Percentiles rank a stretch among this genome's conserved stretches.
Evolutionary conservation across 306 rosid genomes (phyloP).

Genomic region (Delonix regia): DNA sequence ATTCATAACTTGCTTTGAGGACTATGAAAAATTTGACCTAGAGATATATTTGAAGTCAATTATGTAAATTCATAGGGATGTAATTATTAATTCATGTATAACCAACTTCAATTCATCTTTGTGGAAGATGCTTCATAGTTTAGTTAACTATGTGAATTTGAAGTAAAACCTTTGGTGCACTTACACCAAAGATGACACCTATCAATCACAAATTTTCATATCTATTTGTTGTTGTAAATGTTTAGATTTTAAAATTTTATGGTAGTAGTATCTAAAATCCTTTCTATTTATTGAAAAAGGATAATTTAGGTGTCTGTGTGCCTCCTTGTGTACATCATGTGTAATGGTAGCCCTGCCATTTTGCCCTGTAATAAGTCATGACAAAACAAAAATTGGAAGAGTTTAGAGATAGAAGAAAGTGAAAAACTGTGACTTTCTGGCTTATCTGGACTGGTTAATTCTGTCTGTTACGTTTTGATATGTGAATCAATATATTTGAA

Average conservation of each 20-base stretch:
- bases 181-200: no score
- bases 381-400: neutral
- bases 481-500: neutral
- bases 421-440: neutral
- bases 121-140: neutral
- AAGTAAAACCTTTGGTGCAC: no score
- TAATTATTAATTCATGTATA: conserved; percentile 6
- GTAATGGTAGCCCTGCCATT: neutral
- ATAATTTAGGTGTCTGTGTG: neutral
- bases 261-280: neutral
- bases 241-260: neutral
- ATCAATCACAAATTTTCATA: neutral
- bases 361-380: neutral
- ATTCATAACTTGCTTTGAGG: conserved; percentile 14
- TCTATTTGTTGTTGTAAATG: neutral
- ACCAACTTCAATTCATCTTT: neutral
- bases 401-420: neutral
- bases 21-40: neutral
- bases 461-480: neutral
- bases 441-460: neutral
- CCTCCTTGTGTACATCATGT: neutral
- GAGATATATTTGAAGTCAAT: neutral
- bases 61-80: conserved; percentile 4
- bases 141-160: neutral
- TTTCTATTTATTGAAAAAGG: neutral